Evolutionary conservation across 352 stramenopile species (phyloP).

Genomic region (Pythium brassicae): DNA sequence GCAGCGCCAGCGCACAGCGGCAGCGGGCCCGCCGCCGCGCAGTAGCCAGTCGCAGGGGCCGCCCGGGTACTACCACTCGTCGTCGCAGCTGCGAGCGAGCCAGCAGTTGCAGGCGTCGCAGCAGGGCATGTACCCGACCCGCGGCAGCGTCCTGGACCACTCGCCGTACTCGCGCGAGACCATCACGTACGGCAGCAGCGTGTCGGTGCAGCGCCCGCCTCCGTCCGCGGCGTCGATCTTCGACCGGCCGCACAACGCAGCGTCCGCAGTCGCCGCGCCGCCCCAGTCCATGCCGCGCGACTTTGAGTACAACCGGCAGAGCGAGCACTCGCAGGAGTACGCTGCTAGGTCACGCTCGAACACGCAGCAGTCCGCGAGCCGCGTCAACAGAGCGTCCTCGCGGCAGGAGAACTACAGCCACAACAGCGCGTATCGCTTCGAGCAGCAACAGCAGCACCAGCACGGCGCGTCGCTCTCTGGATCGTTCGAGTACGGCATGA

Average conservation of each 20-base stretch:
- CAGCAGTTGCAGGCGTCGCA: conserved; percentile 31
- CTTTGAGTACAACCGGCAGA: conserved; percentile 13
- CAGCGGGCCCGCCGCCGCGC: conserved; percentile 14
- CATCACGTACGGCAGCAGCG: conserved; percentile 21
- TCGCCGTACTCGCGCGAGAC: conserved; percentile 26
- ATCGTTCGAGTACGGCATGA: conserved; percentile 20
- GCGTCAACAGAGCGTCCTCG: neutral
- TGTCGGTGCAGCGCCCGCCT: conserved; percentile 4
- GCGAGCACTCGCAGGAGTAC: conserved; percentile 6
- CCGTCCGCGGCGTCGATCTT: conserved; percentile 52
- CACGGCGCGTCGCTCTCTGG: neutral
- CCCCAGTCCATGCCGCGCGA: conserved; percentile 5
- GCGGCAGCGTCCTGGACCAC: conserved; percentile 23
- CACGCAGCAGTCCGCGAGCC: conserved; percentile 7
- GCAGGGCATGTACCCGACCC: conserved; percentile 27
- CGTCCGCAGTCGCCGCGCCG: neutral
- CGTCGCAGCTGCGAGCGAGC: conserved; percentile 19
- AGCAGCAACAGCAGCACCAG: conserved; percentile 11
- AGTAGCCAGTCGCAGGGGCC: conserved; percentile 10
- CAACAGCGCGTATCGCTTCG: conserved; percentile 6
- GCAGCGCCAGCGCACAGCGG: conserved; percentile 18
- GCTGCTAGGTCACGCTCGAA: conserved; percentile 3
- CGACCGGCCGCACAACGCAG: conserved; percentile 34
- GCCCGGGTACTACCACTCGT: conserved; percentile 20
- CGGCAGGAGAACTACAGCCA: conserved; percentile 14